Conservation (phyloP, 345 rosid genomes). For the Orychophragmus violaceus region DNA sequence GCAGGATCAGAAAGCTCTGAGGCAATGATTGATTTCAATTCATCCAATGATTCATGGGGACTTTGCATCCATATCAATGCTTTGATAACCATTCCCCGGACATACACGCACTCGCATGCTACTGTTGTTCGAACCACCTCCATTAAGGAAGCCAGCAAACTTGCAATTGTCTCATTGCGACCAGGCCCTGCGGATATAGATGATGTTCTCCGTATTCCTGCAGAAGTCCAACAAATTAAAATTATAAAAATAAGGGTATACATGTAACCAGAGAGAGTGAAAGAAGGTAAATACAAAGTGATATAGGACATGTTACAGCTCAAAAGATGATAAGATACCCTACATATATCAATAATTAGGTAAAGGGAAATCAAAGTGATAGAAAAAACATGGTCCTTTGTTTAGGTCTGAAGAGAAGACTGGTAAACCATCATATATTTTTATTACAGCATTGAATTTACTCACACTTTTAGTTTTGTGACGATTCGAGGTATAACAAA, state of each 20-base stretch:
- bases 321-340: not conserved
- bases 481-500: not conserved
- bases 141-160: slow-evolving; percentile 88
- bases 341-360: not conserved
- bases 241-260: not conserved
- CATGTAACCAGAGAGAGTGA: not conserved
- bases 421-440: slow-evolving; percentile 1
- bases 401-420: not conserved
- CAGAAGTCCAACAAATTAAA: slow-evolving; percentile 6
- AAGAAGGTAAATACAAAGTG: slow-evolving; percentile 2
- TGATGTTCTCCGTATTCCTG: slow-evolving; percentile 63
- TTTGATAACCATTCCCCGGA: slow-evolving; percentile 97
- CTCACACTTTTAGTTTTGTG: not conserved
- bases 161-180: slow-evolving; percentile 83
- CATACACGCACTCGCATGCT: slow-evolving; percentile 98
- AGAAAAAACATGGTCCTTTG: not conserved
- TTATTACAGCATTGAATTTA: not conserved
- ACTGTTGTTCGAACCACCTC: slow-evolving; percentile 99
- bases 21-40: slow-evolving; percentile 89
- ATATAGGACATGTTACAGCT: not conserved
- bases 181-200: slow-evolving; percentile 59
- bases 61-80: slow-evolving; percentile 99
- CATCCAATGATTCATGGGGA: slow-evolving; percentile 90
- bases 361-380: not conserved
- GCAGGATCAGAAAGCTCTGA: slow-evolving; percentile 98